Evolutionary conservation across 768 basidiomycete species (phyloP).

Genomic region (Boletus reticulatus): DNA sequence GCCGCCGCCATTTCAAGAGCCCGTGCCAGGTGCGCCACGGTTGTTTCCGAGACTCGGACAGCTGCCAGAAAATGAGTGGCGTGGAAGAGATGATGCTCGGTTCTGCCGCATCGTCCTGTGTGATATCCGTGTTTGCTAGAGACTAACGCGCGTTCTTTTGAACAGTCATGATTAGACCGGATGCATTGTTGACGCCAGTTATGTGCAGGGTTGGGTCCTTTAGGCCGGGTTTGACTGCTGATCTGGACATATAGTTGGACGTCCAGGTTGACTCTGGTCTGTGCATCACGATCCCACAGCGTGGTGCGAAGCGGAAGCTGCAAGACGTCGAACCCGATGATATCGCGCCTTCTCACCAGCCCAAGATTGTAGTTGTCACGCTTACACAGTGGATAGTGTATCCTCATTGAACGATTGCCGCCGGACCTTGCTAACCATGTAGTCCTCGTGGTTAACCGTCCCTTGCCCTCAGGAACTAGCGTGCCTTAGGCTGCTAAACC

Average conservation of each 20-base stretch:
- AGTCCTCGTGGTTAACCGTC: not conserved
- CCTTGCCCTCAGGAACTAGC: no score
- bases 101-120: conserved; percentile 11
- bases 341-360: not conserved
- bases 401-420: conserved; percentile 4
- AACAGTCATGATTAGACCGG: conserved; percentile 9
- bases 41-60: conserved; percentile 21
- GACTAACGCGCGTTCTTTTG: not conserved
- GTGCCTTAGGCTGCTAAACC: no score
- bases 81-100: conserved; percentile 15
- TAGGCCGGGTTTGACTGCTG: not conserved
- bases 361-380: conserved; percentile 14
- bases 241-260: conserved; percentile 5
- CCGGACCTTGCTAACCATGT: conserved; percentile 9
- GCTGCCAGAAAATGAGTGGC: conserved; percentile 23
- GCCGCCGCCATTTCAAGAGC: not conserved
- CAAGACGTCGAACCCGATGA: conserved; percentile 15
- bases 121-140: not conserved
- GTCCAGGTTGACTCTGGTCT: conserved; percentile 16
- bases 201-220: conserved; percentile 1
- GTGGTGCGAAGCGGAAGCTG: conserved; percentile 23
- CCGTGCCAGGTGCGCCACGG: conserved; percentile 26
- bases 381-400: conserved; percentile 12
- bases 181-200: conserved; percentile 18
- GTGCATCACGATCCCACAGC: conserved; percentile 23